Evolutionary conservation across 805 yeast genomes (phyloP), one percentile per base, ranked within the genome.

Genomic region (Jamesozyma piceae): DNA sequence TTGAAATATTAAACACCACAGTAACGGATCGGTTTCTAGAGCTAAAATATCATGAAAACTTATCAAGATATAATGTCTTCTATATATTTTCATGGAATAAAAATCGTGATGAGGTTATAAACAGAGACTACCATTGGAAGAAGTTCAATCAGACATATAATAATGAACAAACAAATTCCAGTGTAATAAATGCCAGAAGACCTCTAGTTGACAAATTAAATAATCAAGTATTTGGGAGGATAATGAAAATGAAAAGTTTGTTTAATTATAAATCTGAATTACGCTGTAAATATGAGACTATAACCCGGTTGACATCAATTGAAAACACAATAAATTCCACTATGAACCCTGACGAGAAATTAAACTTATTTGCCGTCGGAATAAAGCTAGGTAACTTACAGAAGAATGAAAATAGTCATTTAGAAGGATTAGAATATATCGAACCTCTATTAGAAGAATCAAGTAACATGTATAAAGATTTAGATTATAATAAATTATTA

Each of bases 371-470:
- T 35, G 37, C 37, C 5, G 4, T 35, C 5, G 37, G 37, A 35
- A 35, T 35, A 21, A 11, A 18, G 15, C n/a, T 35, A 11, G 21
- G 13, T 5, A 13, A 17, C 21, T 10, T 10, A 4, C 13, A 5
- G 9, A 32, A 5, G 6, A 20, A 15, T 19, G 27, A 11, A 13
- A 19, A 21, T 21, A 17, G 20, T 22, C 31, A 31, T 4, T 20
- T 37, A 15, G 24, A 37, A 1, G 36, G 35, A 1, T 18, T 35
- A 9, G 20, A 35, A 10, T 39, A 46, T 20, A 48, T 58, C 4
- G 55, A 53, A 35, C 48, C 58, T 13, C 31, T 57, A 19, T 37
- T 57, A 28, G 51, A 52, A 35, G 61, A 56, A 17, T 50, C 59
- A 5, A 42, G 40, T 17, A 47, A 44, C 29, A 49, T 49, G 49